phyloP scores from a whole-genome alignment of 2,329 filamentous ascomycete genomes.

The Cercospora berteroae region DNA sequence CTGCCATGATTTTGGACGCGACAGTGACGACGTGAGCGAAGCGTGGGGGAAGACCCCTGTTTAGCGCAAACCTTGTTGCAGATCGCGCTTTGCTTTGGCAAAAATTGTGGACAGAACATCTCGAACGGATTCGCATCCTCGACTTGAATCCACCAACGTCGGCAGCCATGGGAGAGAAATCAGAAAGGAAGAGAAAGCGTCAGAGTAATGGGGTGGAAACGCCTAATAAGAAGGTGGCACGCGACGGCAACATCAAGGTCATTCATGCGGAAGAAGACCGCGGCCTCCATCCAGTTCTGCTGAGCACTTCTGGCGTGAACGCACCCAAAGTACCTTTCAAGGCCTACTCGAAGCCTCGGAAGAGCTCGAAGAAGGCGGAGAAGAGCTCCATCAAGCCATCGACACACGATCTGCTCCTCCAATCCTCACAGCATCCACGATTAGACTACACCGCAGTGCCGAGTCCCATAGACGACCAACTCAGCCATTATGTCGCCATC shows the following conservation, averaged over 20 bases:
- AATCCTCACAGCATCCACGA: slow-evolving; percentile 59
- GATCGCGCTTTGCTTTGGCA: slow-evolving; percentile 5
- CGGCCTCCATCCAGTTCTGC: slow-evolving; percentile 30
- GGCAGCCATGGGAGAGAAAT: slow-evolving; percentile 32
- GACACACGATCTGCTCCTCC: slow-evolving; percentile 55
- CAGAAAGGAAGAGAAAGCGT: slow-evolving; percentile 54
- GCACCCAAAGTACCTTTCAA: slow-evolving; percentile 47
- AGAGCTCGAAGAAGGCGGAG: slow-evolving; percentile 19
- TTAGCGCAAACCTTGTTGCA: not conserved
- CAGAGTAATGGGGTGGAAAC: slow-evolving; percentile 44
- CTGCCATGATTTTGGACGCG: slow-evolving; percentile 11
- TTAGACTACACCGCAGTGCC: slow-evolving; percentile 56
- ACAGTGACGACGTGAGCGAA: slow-evolving; percentile 6
- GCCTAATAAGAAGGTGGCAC: slow-evolving; percentile 42
- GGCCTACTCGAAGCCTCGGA: slow-evolving; percentile 45
- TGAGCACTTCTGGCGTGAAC: slow-evolving; percentile 45
- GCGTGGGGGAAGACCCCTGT: not conserved
- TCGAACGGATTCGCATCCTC: not conserved
- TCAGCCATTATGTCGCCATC: slow-evolving; percentile 62
- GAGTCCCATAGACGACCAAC: slow-evolving; percentile 43
- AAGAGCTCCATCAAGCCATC: slow-evolving; percentile 36
- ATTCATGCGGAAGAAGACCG: slow-evolving; percentile 24
- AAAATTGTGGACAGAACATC: not conserved
- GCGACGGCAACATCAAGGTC: slow-evolving; percentile 32
- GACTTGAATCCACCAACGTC: not conserved